phyloP scores from a whole-genome alignment of 139 green algal genomes.

The Chlamydomonas sp. region DNA sequence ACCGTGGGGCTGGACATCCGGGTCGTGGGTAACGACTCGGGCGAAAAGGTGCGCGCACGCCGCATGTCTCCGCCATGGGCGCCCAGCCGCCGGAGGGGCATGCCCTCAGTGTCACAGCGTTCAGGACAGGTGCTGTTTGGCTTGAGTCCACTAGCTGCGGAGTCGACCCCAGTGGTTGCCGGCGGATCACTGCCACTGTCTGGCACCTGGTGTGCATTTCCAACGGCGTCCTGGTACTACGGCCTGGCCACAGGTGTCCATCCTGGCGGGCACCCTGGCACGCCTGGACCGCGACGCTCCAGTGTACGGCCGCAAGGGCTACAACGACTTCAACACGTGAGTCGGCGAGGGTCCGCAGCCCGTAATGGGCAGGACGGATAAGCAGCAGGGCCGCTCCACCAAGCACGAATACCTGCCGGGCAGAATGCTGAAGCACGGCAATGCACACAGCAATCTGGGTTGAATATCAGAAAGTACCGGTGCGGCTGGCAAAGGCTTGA shows the following conservation, averaged over 20 bases:
- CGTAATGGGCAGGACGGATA: neutral
- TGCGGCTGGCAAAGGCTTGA: neutral
- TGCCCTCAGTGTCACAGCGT: neutral
- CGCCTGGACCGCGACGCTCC: slow-evolving; percentile 91
- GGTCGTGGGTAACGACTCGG: slow-evolving; percentile 69
- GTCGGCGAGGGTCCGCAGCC: neutral
- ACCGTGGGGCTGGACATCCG: slow-evolving; percentile 90
- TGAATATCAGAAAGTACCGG: no score
- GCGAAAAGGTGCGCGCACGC: slow-evolving; percentile 22
- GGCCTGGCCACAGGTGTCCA: slow-evolving; percentile 73
- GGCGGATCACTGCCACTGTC: neutral
- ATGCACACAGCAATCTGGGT: no score
- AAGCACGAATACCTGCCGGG: neutral
- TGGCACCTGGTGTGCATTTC: neutral
- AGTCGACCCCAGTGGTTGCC: no score
- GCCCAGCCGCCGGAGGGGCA: neutral
- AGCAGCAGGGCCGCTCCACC: neutral
- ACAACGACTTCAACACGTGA: slow-evolving; percentile 97
- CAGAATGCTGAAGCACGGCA: neutral
- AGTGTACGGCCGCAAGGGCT: slow-evolving; percentile 76
- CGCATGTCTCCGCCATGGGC: neutral
- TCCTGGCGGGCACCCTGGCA: slow-evolving; percentile 88
- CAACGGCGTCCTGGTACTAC: neutral
- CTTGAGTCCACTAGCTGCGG: no score
- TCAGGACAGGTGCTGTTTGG: neutral